Evolutionary conservation across 192 early-diverging fungal genomes (phyloP), one percentile per base, ranked within the genome.

Genomic region (Oehlia diaphana): DNA sequence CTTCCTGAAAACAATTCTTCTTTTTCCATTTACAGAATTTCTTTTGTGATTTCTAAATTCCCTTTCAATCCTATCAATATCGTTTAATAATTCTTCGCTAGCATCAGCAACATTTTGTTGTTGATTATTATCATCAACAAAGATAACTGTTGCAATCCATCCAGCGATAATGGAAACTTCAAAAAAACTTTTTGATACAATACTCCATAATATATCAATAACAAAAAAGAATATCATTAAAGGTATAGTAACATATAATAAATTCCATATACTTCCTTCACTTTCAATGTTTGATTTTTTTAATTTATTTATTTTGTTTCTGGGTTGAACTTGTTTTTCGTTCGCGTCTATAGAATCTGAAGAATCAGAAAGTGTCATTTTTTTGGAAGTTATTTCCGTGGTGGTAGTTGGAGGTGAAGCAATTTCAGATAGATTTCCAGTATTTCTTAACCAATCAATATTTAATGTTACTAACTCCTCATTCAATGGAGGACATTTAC

Each of bases 381-480:
- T 47, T 47, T 9, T 12, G 44, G 44, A 47, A 47, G 1, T 12
- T 9, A 1, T 47, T 47, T 2, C 49, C 4, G 9, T 23, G n/a
- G 31, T 47, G 8, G 7, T 9, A 26, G 16, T 71, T 47, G 44
- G 69, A 21, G 39, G 39, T 9, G n/a, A 71, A 3, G 14, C 16
- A 42, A 26, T 47, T 13, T 71, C 69, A 5, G 37, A 42, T 47
- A 71, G 49, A 71, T 71, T 21, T 6, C 69, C 42, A 12, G 69
- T 71, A 44, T 23, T 71, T 47, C 39, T 71, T 71, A 71, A 71
- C 69, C 69, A 71, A 71, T 71, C 42, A n/a, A 71, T 71, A 47
- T 71, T 71, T 26, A 42, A 47, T 47, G 44, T 47, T 71, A 71
- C 9, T n/a, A 14, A 19, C 44, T 71, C 39, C 28, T 68, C 31